These are phyloP conservation scores for Adansonia digitata DNA, from an alignment of 345 rosid genomes.

Conservation along the genomic window DNA sequence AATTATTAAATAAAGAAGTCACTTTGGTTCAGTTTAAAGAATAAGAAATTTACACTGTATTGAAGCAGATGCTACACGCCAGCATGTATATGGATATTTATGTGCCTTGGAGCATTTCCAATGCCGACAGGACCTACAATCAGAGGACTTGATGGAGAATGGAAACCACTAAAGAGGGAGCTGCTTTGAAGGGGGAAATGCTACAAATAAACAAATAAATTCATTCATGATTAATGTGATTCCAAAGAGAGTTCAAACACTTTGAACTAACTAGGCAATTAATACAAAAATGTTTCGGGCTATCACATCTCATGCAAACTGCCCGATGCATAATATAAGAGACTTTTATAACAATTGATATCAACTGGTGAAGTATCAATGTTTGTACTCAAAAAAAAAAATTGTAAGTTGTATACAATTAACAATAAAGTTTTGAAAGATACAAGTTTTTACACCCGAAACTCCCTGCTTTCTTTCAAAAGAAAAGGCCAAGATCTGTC, in stretches of 20 bases:
- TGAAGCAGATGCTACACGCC: conserved; percentile 43
- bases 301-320: not conserved
- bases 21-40: not conserved
- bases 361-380: not conserved
- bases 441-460: not conserved
- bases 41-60: not conserved
- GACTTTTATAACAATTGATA: not conserved
- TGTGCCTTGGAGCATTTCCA: conserved; percentile 63
- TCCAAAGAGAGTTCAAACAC: conserved; percentile 13
- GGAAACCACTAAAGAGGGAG: conserved; percentile 58
- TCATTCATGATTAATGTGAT: not conserved
- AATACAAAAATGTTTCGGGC: not conserved
- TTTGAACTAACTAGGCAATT: not conserved
- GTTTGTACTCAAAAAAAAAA: not conserved
- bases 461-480: not conserved
- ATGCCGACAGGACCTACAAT: conserved; percentile 48
- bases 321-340: not conserved
- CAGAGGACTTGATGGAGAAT: conserved; percentile 43
- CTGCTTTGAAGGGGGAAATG: conserved; percentile 82
- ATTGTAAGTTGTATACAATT: too few species aligned
- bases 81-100: conserved; percentile 95
- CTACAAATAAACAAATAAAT: conserved; percentile 38
- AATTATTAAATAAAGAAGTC: not conserved
- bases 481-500: not conserved
- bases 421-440: too few species aligned